Percentiles rank a stretch among this genome's conserved stretches.
Conservation (phyloP, 192 early-diverging fungal genomes). For the Bifiguratus adelaidae region DNA sequence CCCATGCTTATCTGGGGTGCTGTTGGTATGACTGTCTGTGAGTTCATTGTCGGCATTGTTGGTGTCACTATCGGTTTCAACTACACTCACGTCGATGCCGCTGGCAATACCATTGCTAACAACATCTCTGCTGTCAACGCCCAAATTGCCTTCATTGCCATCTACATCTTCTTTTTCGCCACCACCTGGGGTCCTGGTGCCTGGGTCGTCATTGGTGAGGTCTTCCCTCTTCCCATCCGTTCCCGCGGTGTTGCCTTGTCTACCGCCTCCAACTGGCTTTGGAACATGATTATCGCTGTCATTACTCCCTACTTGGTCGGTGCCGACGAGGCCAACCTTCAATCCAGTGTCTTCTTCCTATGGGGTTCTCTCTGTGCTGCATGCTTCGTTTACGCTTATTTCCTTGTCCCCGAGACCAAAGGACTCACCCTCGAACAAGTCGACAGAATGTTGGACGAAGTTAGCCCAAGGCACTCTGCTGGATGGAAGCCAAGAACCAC, state of each 20-base stretch:
- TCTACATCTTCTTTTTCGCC: slow-evolving; percentile 78
- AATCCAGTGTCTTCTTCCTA: slow-evolving; percentile 56
- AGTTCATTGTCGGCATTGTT: slow-evolving; percentile 50
- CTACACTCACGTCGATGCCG: no score
- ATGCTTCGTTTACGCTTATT: slow-evolving; percentile 44
- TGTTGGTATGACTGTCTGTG: slow-evolving; percentile 45
- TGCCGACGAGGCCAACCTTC: slow-evolving; percentile 46
- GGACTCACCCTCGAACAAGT: slow-evolving; percentile 77
- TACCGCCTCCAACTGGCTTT: slow-evolving; percentile 88
- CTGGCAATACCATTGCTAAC: slow-evolving; percentile 11
- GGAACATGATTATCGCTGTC: slow-evolving; percentile 72
- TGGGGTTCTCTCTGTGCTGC: slow-evolving; percentile 57
- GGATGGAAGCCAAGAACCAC: no score
- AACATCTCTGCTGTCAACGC: no score
- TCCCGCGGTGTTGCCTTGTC: slow-evolving; percentile 75
- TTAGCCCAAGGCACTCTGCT: no score
- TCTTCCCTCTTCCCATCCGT: slow-evolving; percentile 82
- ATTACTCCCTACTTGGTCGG: slow-evolving; percentile 65
- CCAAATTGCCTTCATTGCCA: slow-evolving; percentile 68
- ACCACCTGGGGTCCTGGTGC: slow-evolving; percentile 87
- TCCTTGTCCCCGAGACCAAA: slow-evolving; percentile 80
- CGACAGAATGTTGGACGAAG: slow-evolving; percentile 73
- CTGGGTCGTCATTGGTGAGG: slow-evolving; percentile 89
- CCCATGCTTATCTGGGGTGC: slow-evolving; percentile 67
- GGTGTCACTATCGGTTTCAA: slow-evolving; percentile 11